Evolutionary conservation across 331 rosid genomes (phyloP).

Genomic region (Acacia pycnantha): DNA sequence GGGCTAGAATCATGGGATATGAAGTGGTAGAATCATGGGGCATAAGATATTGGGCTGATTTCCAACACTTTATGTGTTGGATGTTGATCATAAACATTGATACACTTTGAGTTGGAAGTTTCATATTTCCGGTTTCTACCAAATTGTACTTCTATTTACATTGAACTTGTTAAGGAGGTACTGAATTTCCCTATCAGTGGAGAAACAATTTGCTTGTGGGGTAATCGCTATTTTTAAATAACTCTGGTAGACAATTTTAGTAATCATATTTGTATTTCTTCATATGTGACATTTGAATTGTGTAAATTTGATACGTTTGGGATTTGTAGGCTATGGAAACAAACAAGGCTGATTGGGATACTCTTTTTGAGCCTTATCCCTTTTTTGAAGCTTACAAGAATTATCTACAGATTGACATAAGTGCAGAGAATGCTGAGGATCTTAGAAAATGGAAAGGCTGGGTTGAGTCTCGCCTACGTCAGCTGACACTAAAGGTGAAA

Average conservation of each 20-base stretch:
- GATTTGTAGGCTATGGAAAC: constrained; percentile 80
- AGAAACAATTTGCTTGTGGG: neutral
- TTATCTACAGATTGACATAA: constrained; percentile 83
- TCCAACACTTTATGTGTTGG: neutral
- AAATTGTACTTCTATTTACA: neutral
- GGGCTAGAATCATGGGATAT: too few species aligned
- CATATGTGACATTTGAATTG: constrained; percentile 14
- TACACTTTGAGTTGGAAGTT: neutral
- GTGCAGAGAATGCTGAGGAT: constrained; percentile 76
- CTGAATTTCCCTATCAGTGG: neutral
- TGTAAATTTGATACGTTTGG: constrained; percentile 28
- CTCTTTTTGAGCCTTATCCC: constrained; percentile 83
- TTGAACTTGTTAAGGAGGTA: constrained; percentile 10
- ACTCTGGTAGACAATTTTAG: neutral
- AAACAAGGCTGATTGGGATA: constrained; percentile 84
- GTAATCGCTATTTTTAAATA: neutral
- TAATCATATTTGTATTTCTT: neutral
- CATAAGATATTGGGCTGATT: too few species aligned
- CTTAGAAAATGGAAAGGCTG: constrained; percentile 96
- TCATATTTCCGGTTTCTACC: constrained; percentile 4
- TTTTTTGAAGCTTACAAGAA: constrained; percentile 89
- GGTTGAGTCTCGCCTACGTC: constrained; percentile 99
- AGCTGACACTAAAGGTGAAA: constrained; percentile 81
- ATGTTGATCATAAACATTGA: neutral
- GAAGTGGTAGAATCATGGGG: too few species aligned